Conservation (phyloP, 208 protist species). For the Trypanosoma theileri region DNA sequence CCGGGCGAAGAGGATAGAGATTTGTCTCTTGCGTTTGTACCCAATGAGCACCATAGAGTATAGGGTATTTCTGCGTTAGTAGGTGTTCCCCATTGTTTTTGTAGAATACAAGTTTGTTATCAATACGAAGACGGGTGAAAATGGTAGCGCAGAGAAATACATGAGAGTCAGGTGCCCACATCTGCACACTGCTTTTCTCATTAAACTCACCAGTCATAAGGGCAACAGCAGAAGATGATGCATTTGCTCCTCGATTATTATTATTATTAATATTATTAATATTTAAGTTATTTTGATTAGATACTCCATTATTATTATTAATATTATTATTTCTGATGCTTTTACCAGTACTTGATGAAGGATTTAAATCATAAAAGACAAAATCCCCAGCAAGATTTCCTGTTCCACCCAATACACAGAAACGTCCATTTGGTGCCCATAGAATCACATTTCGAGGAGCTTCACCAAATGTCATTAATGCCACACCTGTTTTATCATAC, state of each 20-base stretch:
- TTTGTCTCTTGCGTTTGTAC: slow-evolving; percentile 44
- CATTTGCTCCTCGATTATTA: not conserved
- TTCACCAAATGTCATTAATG: slow-evolving; percentile 85
- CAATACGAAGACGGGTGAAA: slow-evolving; percentile 82
- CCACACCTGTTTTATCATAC: slow-evolving; percentile 71
- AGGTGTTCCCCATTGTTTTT: slow-evolving; percentile 77
- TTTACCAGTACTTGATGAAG: not conserved
- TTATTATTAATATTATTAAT: not conserved
- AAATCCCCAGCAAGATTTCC: slow-evolving; percentile 90
- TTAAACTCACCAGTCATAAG: slow-evolving; percentile 69
- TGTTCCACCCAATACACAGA: slow-evolving; percentile 80
- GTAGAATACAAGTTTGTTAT: slow-evolving; percentile 80
- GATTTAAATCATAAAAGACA: slow-evolving; percentile 45
- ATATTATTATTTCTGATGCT: slow-evolving; percentile 1
- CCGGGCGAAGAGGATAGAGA: slow-evolving; percentile 40
- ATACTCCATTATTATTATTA: slow-evolving; percentile 4
- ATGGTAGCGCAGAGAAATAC: slow-evolving; percentile 78
- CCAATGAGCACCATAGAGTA: slow-evolving; percentile 82
- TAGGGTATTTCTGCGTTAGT: slow-evolving; percentile 67
- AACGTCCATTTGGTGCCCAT: slow-evolving; percentile 74
- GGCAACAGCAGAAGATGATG: slow-evolving; percentile 21
- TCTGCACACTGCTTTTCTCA: slow-evolving; percentile 85
- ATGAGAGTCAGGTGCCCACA: slow-evolving; percentile 82
- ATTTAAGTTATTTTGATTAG: too few species aligned
- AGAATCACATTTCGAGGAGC: slow-evolving; percentile 79